Conservation (phyloP, 169 alveolate genomes). For the Cryptosporidium canis region DNA sequence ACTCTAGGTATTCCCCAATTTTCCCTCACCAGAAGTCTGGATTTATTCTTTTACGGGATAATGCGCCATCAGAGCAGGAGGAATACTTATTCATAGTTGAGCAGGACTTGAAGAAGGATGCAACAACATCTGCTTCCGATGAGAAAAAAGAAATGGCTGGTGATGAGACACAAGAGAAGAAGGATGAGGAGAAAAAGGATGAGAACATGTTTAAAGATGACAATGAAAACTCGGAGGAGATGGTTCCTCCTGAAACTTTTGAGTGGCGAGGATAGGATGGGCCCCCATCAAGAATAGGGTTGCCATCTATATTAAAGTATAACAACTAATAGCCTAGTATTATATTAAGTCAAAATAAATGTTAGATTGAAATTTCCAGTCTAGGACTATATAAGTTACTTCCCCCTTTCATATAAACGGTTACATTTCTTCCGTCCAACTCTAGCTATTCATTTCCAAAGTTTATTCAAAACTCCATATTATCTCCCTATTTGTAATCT, state of each 20-base stretch:
- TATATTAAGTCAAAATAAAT: neutral
- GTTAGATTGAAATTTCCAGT: neutral
- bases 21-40: conserved; percentile 86
- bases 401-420: too few relatives aligned
- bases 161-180: neutral
- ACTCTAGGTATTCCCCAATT: conserved; percentile 88
- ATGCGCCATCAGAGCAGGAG: conserved; percentile 74
- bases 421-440: neutral
- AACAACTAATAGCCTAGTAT: neutral
- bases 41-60: conserved; percentile 85
- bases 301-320: too few relatives aligned
- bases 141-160: neutral
- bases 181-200: neutral
- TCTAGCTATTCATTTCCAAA: neutral
- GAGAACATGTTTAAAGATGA: neutral
- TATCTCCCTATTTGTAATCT: neutral
- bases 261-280: conserved; percentile 57
- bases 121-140: neutral
- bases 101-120: neutral
- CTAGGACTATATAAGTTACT: neutral
- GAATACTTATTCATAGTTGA: conserved; percentile 20
- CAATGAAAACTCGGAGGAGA: neutral
- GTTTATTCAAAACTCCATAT: neutral
- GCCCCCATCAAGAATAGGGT: neutral
- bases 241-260: conserved; percentile 57